Evolutionary conservation across 139 green algal species (phyloP).

Genomic region (Parachlorella kessleri): DNA sequence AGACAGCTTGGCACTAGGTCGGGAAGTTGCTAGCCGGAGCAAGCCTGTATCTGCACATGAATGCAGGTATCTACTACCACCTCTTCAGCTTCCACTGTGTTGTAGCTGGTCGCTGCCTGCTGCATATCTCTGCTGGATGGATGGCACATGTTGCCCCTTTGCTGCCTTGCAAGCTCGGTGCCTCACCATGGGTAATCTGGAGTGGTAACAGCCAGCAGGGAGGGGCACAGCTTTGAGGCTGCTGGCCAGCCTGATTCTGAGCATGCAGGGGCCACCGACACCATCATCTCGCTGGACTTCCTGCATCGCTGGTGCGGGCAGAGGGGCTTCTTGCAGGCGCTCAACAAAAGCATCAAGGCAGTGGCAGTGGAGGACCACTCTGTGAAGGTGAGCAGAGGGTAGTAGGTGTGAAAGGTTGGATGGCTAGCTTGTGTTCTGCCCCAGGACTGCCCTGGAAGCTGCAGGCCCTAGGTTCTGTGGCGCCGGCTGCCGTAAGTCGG

Average conservation of each 20-base stretch:
- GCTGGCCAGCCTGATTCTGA: too few species aligned
- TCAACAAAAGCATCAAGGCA: conserved; percentile 14
- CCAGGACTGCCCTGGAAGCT: too few species aligned
- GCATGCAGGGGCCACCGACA: not conserved
- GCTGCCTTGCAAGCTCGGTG: too few species aligned
- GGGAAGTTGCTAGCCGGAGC: not conserved
- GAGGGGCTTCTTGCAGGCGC: not conserved
- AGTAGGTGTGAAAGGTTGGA: too few species aligned
- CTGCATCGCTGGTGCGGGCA: not conserved
- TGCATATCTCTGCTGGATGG: not conserved
- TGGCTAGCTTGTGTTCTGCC: too few species aligned
- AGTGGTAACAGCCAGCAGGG: too few species aligned
- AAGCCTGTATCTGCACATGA: not conserved
- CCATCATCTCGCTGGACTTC: not conserved
- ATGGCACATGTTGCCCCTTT: too few species aligned
- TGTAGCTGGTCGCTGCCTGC: not conserved
- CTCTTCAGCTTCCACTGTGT: not conserved
- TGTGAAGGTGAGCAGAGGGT: conserved; percentile 7
- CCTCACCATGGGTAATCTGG: too few species aligned
- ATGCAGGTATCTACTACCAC: not conserved
- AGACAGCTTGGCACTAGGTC: too few species aligned
- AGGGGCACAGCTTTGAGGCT: too few species aligned
- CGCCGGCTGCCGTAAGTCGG: too few species aligned
- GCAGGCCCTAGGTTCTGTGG: too few species aligned
- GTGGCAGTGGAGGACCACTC: conserved; percentile 13